phyloP scores from a whole-genome alignment of 306 rosid species.

The Cicer yamashitae region DNA sequence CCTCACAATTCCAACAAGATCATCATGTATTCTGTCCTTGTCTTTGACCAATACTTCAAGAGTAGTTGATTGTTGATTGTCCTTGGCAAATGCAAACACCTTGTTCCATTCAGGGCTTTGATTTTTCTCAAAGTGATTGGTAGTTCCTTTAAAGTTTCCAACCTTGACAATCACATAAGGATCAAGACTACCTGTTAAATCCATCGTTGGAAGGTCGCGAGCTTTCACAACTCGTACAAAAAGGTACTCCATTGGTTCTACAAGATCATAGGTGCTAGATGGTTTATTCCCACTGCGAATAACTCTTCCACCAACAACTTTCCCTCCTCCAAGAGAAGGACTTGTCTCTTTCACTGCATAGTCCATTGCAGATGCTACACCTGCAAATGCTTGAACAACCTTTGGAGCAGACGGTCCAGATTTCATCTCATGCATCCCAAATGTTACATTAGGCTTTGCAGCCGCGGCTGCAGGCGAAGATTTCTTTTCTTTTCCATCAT shows the following conservation, averaged over 20 bases:
- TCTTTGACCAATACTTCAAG: constrained; percentile 81
- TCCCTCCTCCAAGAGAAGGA: constrained; percentile 91
- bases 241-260: constrained; percentile 79
- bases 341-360: constrained; percentile 75
- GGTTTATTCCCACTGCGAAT: constrained; percentile 48
- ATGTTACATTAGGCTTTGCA: constrained; percentile 48
- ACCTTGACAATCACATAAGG: constrained; percentile 86
- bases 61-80: constrained; percentile 54
- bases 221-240: constrained; percentile 92
- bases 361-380: constrained; percentile 59
- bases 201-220: constrained; percentile 82
- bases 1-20: constrained; percentile 66
- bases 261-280: constrained; percentile 85
- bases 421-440: constrained; percentile 69
- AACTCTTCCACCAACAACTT: constrained; percentile 72
- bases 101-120: constrained; percentile 86
- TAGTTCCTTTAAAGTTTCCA: constrained; percentile 83
- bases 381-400: constrained; percentile 50
- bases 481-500: constrained; percentile 46
- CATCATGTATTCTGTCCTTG: constrained; percentile 72
- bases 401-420: constrained; percentile 57
- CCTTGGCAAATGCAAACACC: constrained; percentile 86
- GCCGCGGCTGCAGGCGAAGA: constrained; percentile 28
- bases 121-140: constrained; percentile 71
- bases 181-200: constrained; percentile 86